phyloP scores from a whole-genome alignment of 1,284 basidiomycete genomes.

The Erythrobasidium hasegawianum region DNA sequence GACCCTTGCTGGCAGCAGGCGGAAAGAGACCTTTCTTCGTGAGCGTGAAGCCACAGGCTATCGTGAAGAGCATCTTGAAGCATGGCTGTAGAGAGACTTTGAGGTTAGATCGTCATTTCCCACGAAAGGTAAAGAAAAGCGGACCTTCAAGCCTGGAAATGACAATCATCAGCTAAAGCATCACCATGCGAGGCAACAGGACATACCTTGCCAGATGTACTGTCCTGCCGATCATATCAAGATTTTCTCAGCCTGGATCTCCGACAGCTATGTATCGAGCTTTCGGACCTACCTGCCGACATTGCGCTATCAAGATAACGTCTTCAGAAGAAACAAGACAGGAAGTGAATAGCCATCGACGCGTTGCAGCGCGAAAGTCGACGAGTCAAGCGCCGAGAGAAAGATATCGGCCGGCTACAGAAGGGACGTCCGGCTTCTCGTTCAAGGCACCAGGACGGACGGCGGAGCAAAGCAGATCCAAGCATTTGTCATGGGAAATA shows the following conservation, averaged over 20 bases:
- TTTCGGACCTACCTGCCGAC: not conserved
- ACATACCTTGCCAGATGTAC: constrained; percentile 31
- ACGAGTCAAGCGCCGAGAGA: too few relatives aligned
- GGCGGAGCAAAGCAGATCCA: too few relatives aligned
- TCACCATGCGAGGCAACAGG: not conserved
- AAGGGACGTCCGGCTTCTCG: too few relatives aligned
- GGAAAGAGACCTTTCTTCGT: constrained; percentile 38
- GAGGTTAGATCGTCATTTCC: not conserved
- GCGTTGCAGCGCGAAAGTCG: too few relatives aligned
- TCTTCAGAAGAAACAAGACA: too few relatives aligned
- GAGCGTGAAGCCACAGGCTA: constrained; percentile 34
- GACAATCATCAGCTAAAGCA: not conserved
- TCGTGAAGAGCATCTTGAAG: constrained; percentile 37
- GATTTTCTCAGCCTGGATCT: not conserved
- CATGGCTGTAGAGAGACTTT: not conserved
- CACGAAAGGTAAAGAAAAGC: not conserved
- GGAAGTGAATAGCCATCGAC: too few relatives aligned
- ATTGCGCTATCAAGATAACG: not conserved
- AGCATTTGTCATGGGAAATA: constrained; percentile 1
- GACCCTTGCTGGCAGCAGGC: constrained; percentile 36
- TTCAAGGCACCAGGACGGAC: too few relatives aligned
- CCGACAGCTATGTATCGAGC: not conserved
- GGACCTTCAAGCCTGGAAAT: not conserved
- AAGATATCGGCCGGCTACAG: too few relatives aligned
- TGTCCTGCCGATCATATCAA: not conserved